Base-by-base conservation (phyloP, 1,139 yeast genomes). In the Magnusiomyces suaveolens region DNA sequence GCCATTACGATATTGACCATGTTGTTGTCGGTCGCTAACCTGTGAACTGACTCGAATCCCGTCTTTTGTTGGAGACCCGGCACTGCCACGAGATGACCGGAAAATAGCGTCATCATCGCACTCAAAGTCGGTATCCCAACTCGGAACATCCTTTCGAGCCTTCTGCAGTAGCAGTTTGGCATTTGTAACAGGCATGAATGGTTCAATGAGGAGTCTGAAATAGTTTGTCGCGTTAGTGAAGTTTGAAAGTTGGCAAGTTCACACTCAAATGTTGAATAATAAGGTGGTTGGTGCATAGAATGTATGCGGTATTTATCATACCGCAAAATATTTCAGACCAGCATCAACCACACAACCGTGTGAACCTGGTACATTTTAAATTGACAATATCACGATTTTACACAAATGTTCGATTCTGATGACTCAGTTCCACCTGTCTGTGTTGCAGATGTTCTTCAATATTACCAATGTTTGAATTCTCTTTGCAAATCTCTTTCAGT, bases 41-140 rank as follows among this genome's bases (percentile, higher is more conserved):
- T 29, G 36, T 29, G 6, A 12, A 12, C 36, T 29, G 36, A 6
- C 16, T 6, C 41, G 41, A 36, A 36, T 14, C 41, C 16, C 18
- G 18, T 16, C 18, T n/a, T 36, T 36, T 3, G 10, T n/a, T 3
- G 18, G 18, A 36, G 41, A 36, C 18, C 4, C 18, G 18, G 18
- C 8, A 36, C 4, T 36, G 41, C 18, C 4, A 10, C 18, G 41
- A 12, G 55, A 52, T 14, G 55, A 50, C 18, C 55, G 52, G 47
- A 55, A 55, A n/a, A 52, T 33, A 18, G 51, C 48, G 32, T 54
- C 56, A 43, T 46, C 50, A 8, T 43, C 54, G 46, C 55, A 50
- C 36, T 51, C 56, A 43, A 56, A 56, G 25, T 56, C 58, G 8
- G 51, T 51, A 43, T 56, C 58, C 58, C 58, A 56, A 46, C 50